Evolutionary conservation across 768 basidiomycete genomes (phyloP).

Genomic region (Baorangia bicolor): DNA sequence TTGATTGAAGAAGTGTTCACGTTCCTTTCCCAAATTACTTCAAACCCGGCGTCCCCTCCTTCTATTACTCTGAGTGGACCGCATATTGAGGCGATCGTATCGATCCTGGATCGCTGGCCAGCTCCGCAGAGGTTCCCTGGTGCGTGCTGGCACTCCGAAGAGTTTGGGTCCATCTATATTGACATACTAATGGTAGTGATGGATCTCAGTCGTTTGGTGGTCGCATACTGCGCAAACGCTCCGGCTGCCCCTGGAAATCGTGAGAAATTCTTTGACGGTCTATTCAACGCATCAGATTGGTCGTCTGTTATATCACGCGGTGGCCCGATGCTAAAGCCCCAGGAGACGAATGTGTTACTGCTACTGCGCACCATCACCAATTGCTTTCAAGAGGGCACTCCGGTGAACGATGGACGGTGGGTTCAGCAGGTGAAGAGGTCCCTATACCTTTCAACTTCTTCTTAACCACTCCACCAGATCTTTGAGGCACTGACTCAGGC

Average conservation of each 20-base stretch:
- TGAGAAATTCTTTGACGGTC: slow-evolving; percentile 53
- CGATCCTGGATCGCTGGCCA: slow-evolving; percentile 75
- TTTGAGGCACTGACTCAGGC: slow-evolving; percentile 51
- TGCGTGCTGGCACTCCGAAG: slow-evolving; percentile 27
- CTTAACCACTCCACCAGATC: slow-evolving; percentile 43
- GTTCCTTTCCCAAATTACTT: slow-evolving; percentile 52
- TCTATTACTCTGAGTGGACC: slow-evolving; percentile 37
- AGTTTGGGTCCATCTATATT: not conserved
- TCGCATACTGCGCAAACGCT: slow-evolving; percentile 58
- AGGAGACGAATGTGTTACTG: slow-evolving; percentile 85
- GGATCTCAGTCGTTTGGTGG: slow-evolving; percentile 78
- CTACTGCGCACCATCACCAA: slow-evolving; percentile 81
- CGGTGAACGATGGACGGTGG: slow-evolving; percentile 48
- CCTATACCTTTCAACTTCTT: slow-evolving; percentile 4
- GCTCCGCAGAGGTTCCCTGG: slow-evolving; percentile 69
- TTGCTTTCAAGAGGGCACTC: slow-evolving; percentile 57
- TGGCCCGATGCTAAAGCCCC: slow-evolving; percentile 58
- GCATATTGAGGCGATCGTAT: slow-evolving; percentile 62
- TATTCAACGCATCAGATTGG: slow-evolving; percentile 75
- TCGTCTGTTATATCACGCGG: slow-evolving; percentile 43
- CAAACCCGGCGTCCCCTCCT: slow-evolving; percentile 30
- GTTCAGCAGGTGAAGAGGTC: slow-evolving; percentile 41
- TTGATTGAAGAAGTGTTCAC: slow-evolving; percentile 62
- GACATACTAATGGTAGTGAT: slow-evolving; percentile 52
- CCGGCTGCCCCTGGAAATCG: slow-evolving; percentile 45